Evolutionary conservation across 495 filamentous ascomycete species (phyloP).

Genomic region (Annulohypoxylon moriforme): DNA sequence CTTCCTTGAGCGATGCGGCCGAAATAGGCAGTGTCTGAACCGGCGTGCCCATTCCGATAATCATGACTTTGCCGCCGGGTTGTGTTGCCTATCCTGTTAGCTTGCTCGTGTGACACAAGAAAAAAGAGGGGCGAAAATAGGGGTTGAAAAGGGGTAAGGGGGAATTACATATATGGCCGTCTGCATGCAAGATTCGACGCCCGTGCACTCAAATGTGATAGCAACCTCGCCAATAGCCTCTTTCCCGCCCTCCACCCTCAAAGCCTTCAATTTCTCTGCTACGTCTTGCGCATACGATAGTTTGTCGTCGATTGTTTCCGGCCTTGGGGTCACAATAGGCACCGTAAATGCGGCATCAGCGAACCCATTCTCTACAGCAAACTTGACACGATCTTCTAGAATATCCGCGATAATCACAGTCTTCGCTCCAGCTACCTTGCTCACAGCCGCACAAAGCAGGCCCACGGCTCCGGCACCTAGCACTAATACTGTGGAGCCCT

Average conservation of each 20-base stretch:
- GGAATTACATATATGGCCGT: slow-evolving; percentile 80
- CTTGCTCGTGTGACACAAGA: background rate
- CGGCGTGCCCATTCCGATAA: slow-evolving; percentile 95
- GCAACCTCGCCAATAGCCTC: slow-evolving; percentile 68
- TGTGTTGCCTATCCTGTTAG: slow-evolving; percentile 64
- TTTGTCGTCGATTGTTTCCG: slow-evolving; percentile 67
- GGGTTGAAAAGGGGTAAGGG: background rate
- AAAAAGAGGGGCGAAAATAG: background rate
- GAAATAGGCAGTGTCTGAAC: slow-evolving; percentile 88
- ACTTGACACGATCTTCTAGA: slow-evolving; percentile 74
- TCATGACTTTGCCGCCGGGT: slow-evolving; percentile 82
- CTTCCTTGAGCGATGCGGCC: slow-evolving; percentile 86
- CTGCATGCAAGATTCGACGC: slow-evolving; percentile 86
- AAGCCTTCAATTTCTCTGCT: slow-evolving; percentile 62
- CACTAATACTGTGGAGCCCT: slow-evolving; percentile 69
- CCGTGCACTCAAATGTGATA: slow-evolving; percentile 93
- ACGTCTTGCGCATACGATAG: slow-evolving; percentile 70
- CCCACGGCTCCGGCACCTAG: slow-evolving; percentile 88
- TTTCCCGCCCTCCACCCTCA: slow-evolving; percentile 42
- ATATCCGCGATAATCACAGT: slow-evolving; percentile 83
- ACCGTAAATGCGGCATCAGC: slow-evolving; percentile 72
- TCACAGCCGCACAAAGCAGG: slow-evolving; percentile 75
- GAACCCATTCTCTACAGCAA: slow-evolving; percentile 76
- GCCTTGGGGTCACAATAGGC: slow-evolving; percentile 58
- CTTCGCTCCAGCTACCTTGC: slow-evolving; percentile 67